phyloP scores from a whole-genome alignment of 1,139 yeast species.

The Lodderomyces theae region DNA sequence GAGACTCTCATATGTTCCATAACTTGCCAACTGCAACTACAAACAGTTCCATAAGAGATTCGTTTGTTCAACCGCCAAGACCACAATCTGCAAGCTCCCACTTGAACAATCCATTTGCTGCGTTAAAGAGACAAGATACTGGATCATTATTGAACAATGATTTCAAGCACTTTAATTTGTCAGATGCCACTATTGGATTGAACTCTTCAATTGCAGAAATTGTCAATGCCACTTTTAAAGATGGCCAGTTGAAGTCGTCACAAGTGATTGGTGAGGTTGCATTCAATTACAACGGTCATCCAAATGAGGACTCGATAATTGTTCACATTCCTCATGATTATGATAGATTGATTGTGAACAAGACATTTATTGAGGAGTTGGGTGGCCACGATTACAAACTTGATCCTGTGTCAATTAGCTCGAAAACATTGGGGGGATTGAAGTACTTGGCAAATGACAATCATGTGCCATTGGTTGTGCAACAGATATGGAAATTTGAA shows the following conservation, averaged over 20 bases:
- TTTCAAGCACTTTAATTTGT: conserved; percentile 46
- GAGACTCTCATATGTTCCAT: conserved; percentile 42
- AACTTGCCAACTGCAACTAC: conserved; percentile 43
- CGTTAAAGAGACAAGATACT: conserved; percentile 27
- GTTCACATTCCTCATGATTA: conserved; percentile 33
- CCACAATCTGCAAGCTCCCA: conserved; percentile 28
- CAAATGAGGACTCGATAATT: conserved; percentile 17
- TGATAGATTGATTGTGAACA: conserved; percentile 42
- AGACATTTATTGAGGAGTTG: conserved; percentile 38
- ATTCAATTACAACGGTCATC: conserved; percentile 46
- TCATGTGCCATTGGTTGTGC: conserved; percentile 65
- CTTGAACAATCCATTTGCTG: conserved; percentile 14
- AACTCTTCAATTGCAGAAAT: conserved; percentile 80
- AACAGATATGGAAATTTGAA: conserved; percentile 89
- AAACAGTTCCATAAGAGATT: conserved; percentile 25
- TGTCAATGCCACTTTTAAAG: conserved; percentile 69
- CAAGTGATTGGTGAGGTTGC: conserved; percentile 80
- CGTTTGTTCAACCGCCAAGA: conserved; percentile 7
- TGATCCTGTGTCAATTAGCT: conserved; percentile 37
- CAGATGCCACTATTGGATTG: conserved; percentile 43
- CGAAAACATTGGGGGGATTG: conserved; percentile 70
- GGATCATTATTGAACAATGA: conserved; percentile 33
- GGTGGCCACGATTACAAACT: conserved; percentile 28
- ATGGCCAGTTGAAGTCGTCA: conserved; percentile 56
- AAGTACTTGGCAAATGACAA: conserved; percentile 55